Evolutionary conservation across 1,139 yeast genomes (phyloP), one percentile per base, ranked within the genome.

Genomic region (Hemisphaericaspora lyxosophila): DNA sequence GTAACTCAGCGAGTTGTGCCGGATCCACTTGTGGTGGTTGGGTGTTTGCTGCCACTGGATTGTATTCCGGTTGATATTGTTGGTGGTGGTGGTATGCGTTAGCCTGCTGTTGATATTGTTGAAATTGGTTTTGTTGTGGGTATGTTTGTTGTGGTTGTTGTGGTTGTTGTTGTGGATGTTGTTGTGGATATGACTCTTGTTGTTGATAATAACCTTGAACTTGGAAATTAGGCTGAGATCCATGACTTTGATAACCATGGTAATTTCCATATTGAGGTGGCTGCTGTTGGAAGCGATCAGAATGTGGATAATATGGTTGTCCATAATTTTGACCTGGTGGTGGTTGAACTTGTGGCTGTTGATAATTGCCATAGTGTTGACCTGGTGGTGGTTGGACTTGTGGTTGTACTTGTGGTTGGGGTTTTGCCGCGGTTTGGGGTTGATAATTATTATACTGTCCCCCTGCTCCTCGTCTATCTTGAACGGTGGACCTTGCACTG

Each of bases 1-100:
- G 54, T 28, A 51, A 39, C 16, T 48, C 54, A 24, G 42, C 47
- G 24, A 51, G 38, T 38, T 50, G 55, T 15, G 39, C 46, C 15
- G 51, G 54, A 29, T 43, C 41, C 26, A 46, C 41, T 32, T 41
- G 45, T 31, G 48, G 53, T 33, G 45, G 55, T 26, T 45, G 50
- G 31, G 46, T 47, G 27, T 38, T 34, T 16, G 40, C 42, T 4
- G 39, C 34, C 8, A 11, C 15, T 23, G 36, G 36, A 9, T 34
- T 26, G 31, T 31, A 36, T 23, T 31, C 40, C 7, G 38, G 34
- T 5, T 27, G 26, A 20, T 14, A 33, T 16, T 28, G 45, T 23
- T 41, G 45, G 20, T 29, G 40, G 12, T 35, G 29, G 7, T 31
- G 33, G 32, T 27, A 22, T n/a, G n/a, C n/a, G n/a, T n/a, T n/a